Evolutionary conservation across 805 yeast species (phyloP).

Genomic region (Cyberlindnera mycetangii): DNA sequence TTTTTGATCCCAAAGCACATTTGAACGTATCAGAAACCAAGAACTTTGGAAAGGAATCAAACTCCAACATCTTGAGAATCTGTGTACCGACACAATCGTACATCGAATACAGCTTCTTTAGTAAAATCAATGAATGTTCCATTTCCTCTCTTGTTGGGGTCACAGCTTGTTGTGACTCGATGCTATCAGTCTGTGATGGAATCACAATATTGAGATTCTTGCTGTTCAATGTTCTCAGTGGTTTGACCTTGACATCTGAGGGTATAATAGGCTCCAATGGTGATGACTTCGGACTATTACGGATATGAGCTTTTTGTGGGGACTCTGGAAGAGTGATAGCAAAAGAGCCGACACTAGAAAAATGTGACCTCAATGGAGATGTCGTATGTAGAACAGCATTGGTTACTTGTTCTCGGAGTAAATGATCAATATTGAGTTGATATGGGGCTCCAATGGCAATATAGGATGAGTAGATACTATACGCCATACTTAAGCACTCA

Average conservation of each 20-base stretch:
- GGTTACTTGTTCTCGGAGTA: constrained; percentile 42
- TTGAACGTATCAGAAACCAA: constrained; percentile 39
- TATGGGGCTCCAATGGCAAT: constrained; percentile 65
- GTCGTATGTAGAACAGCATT: constrained; percentile 37
- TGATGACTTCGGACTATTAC: not conserved
- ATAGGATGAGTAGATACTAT: constrained; percentile 62
- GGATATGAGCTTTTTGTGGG: constrained; percentile 6
- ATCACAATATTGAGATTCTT: constrained; percentile 25
- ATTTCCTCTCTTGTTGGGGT: constrained; percentile 35
- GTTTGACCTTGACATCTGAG: not conserved
- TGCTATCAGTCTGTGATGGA: constrained; percentile 1
- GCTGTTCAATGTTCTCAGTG: constrained; percentile 12
- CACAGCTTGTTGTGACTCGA: constrained; percentile 6
- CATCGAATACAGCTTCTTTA: constrained; percentile 39
- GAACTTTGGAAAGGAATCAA: constrained; percentile 73
- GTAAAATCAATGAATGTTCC: constrained; percentile 32
- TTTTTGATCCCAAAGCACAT: constrained; percentile 26
- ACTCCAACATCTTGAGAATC: constrained; percentile 60
- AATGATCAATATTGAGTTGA: constrained; percentile 65
- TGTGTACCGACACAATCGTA: constrained; percentile 48
- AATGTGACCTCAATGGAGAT: constrained; percentile 30
- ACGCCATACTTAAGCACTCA: constrained; percentile 58
- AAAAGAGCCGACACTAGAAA: constrained; percentile 4
- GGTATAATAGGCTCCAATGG: not conserved
- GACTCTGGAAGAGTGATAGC: not conserved